These are phyloP conservation scores for Dicorynia guianensis DNA, from an alignment of 306 rosid species.

Conservation along the genomic window DNA sequence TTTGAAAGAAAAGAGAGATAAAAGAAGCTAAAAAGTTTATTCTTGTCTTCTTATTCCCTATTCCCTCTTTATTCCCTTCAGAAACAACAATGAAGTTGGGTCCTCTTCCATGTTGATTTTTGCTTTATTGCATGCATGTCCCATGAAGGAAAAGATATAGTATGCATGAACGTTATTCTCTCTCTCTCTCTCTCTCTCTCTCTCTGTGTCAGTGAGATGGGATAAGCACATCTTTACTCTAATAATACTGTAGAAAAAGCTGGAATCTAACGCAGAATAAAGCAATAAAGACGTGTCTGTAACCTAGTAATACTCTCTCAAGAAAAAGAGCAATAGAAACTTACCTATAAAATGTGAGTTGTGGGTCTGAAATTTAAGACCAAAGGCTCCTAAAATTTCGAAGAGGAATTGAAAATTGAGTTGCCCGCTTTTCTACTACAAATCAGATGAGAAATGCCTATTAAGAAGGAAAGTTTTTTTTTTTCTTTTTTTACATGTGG, in stretches of 20 bases:
- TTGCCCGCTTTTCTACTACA: slow-evolving; percentile 49
- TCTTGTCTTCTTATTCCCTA: slow-evolving; percentile 76
- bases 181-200: slow-evolving; percentile 46
- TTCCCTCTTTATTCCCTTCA: slow-evolving; percentile 58
- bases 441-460: slow-evolving; percentile 14
- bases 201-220: not conserved
- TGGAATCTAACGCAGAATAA: slow-evolving; percentile 76
- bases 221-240: slow-evolving; percentile 52
- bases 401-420: slow-evolving; percentile 36
- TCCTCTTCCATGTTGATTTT: slow-evolving; percentile 47
- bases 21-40: slow-evolving; percentile 68
- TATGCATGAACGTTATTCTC: slow-evolving; percentile 76
- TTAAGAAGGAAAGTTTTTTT: not conserved
- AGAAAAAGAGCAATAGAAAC: slow-evolving; percentile 26
- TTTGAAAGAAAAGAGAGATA: slow-evolving; percentile 43
- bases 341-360: slow-evolving; percentile 36
- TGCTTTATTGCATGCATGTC: slow-evolving; percentile 79
- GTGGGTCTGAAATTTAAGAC: slow-evolving; percentile 40
- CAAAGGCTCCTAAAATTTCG: slow-evolving; percentile 39
- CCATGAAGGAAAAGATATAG: slow-evolving; percentile 60
- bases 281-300: slow-evolving; percentile 65
- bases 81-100: slow-evolving; percentile 72
- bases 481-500: too few relatives aligned
- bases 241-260: slow-evolving; percentile 49
- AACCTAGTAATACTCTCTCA: slow-evolving; percentile 44